phyloP scores from a whole-genome alignment of 2,329 filamentous ascomycete species.

The Paracamarosporium sp. region DNA sequence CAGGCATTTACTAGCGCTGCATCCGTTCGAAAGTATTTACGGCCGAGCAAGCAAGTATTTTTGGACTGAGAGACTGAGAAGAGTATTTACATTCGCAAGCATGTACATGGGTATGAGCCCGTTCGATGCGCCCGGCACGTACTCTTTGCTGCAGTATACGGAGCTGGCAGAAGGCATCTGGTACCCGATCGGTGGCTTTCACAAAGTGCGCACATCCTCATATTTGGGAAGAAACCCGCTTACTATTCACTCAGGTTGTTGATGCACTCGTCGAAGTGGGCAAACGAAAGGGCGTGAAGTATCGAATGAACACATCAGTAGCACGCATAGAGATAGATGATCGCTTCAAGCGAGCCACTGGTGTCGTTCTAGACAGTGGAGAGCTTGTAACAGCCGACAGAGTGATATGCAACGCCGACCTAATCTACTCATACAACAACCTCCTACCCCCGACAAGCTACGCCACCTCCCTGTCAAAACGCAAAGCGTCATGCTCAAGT shows the following conservation, averaged over 20 bases:
- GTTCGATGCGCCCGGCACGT: conserved; percentile 77
- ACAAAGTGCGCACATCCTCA: conserved; percentile 54
- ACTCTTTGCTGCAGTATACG: conserved; percentile 76
- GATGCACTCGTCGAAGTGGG: conserved; percentile 70
- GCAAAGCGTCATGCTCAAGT: conserved; percentile 71
- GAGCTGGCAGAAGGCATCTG: conserved; percentile 79
- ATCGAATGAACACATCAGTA: conserved; percentile 66
- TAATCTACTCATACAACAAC: conserved; percentile 77
- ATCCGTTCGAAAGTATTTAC: conserved; percentile 76
- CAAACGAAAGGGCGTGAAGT: conserved; percentile 66
- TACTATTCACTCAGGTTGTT: conserved; percentile 50
- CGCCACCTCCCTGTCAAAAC: conserved; percentile 51
- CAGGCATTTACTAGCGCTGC: conserved; percentile 64
- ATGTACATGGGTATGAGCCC: conserved; percentile 88
- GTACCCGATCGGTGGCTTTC: conserved; percentile 76
- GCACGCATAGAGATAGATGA: conserved; percentile 62
- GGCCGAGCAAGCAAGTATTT: conserved; percentile 71
- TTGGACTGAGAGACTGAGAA: conserved; percentile 69
- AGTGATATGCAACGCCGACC: conserved; percentile 75
- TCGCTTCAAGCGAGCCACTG: conserved; percentile 58
- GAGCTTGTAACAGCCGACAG: conserved; percentile 68
- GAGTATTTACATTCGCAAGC: conserved; percentile 78
- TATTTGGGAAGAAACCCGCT: not conserved
- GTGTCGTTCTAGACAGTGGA: conserved; percentile 65
- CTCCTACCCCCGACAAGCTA: conserved; percentile 64